Conservation (phyloP, 192 early-diverging fungal species). For the Podila clonocystis region DNA sequence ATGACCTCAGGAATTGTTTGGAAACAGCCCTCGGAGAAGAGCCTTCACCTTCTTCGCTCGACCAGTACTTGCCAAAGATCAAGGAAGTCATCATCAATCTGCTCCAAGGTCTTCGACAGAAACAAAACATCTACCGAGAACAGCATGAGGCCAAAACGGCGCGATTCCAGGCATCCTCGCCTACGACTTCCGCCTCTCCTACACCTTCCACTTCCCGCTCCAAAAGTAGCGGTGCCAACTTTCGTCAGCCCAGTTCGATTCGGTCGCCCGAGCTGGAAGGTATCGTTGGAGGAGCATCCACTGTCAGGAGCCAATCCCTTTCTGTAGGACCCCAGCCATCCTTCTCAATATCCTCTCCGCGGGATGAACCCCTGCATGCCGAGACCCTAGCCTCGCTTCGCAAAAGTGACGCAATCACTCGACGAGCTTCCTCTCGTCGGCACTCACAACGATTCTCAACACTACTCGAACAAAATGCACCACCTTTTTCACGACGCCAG, state of each 20-base stretch:
- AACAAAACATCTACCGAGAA: conserved; percentile 60
- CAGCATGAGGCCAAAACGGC: conserved; percentile 23
- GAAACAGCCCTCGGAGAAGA: conserved; percentile 56
- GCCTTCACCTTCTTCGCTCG: conserved; percentile 52
- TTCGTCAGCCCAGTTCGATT: conserved; percentile 3
- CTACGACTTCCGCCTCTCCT: not conserved
- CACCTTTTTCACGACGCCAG: conserved; percentile 7
- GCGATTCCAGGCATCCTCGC: conserved; percentile 6
- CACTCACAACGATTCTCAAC: conserved; percentile 16
- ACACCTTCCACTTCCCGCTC: conserved; percentile 12
- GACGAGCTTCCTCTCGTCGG: conserved; percentile 11
- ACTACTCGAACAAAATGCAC: conserved; percentile 9
- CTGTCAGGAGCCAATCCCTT: not conserved
- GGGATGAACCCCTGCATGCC: conserved; percentile 1
- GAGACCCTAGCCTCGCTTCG: conserved; percentile 10
- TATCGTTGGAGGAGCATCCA: not conserved
- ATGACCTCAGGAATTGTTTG: conserved; percentile 55
- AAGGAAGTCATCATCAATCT: conserved; percentile 61
- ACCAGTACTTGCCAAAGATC: conserved; percentile 61
- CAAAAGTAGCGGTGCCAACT: not conserved
- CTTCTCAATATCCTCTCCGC: not conserved
- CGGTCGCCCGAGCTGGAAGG: not conserved
- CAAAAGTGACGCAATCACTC: conserved; percentile 16
- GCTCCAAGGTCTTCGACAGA: conserved; percentile 61
- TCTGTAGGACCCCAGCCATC: not conserved